Base-by-base conservation (phyloP, 352 stramenopile genomes). In the Phytophthora fragariaefolia region DNA sequence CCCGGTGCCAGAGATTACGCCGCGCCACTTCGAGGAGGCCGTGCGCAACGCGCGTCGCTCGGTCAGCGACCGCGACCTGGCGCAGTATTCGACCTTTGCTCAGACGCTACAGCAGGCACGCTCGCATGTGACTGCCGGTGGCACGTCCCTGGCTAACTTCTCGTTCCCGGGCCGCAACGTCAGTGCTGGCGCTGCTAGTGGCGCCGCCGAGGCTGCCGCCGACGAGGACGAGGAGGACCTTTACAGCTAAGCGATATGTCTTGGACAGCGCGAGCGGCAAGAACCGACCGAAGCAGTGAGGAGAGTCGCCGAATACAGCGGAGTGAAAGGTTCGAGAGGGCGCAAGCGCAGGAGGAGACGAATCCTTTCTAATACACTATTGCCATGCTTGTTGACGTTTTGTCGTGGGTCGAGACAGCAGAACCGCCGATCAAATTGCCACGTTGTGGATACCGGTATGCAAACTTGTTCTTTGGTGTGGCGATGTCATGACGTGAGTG, bases 171-270 rank as follows among this genome's bases (percentile, higher is more conserved):
- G 85, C 57, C 80, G 77, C 67, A 92, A 87, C 48, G 76, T 86
- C 43, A 84, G 67, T 52, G 74, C 77, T 47, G 74, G 58, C 6
- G 56, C 40, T 42, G 64, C 66, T 49, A 87, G 64, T 46, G 91
- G 74, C 32, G 80, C 72, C 7, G 70, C 79, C 1, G 80, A 79
- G 5, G 89, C 80, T 17, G 96, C 89, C 8, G 95, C 98, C 32
- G 94, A 98, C 53, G 97, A 99, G 68, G 95, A 98, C 48, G 97
- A 99, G 71, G 97, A 99, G 77, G 97, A 99, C 75, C 87, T 99
- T 53, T 99, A 99, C 90, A 98, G 91, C 79, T 99, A 92, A 79
- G 85, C 62, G 52, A 70, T 53, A 63, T 34, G 47, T 58, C 34
- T 36, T 63, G 56, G 42, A 63, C 24, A 59, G 42, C 40, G 48